Evolutionary conservation across 768 basidiomycete species (phyloP), one percentile per base, ranked within the genome.

Genomic region (Psilocybe cyanescens): DNA sequence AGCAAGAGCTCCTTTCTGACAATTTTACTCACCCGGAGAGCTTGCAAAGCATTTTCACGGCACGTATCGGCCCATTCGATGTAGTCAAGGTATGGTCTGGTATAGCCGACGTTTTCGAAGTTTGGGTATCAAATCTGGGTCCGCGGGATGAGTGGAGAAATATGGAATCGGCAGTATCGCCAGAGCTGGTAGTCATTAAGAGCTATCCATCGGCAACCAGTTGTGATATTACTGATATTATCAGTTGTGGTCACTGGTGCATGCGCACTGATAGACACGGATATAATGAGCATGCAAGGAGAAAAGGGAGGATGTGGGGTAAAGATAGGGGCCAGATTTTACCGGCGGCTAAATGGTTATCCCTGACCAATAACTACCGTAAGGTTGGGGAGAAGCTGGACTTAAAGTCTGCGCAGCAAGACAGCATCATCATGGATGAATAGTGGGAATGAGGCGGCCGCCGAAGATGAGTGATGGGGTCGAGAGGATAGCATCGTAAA

Each of bases 281-380:
- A 12, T 44, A 16, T 4, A 44, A 44, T 44, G 37, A 14, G 4
- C 0, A 44, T n/a, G 41, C 41, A 12, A 44, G 11, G n/a, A 14
- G n/a, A 49, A 49, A 28, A 2, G 24, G 28, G 4, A 3, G 19
- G 19, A 49, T 30, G 28, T 28, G 28, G 47, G 47, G 47, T 8
- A 19, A 7, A n/a, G 33, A 53, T 17, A 35, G 16, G 51, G 16
- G 12, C 29, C 5, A n/a, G 30, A 53, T 17, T 8, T 50, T 33
- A 53, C 33, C n/a, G 51, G 33, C 30, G 51, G 51, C 51, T 53
- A 33, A 53, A 53, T 53, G 33, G 29, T 53, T 53, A 14, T 35
- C 33, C 51, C 51, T n/a, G 51, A 39, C 6, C 11, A n/a, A 14
- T 4, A 44, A 44, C 41, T 44, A 12, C 14, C 14, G 3, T 44